Conservation (phyloP, 2,329 filamentous ascomycete genomes). For the Leptographium galeiforme region DNA sequence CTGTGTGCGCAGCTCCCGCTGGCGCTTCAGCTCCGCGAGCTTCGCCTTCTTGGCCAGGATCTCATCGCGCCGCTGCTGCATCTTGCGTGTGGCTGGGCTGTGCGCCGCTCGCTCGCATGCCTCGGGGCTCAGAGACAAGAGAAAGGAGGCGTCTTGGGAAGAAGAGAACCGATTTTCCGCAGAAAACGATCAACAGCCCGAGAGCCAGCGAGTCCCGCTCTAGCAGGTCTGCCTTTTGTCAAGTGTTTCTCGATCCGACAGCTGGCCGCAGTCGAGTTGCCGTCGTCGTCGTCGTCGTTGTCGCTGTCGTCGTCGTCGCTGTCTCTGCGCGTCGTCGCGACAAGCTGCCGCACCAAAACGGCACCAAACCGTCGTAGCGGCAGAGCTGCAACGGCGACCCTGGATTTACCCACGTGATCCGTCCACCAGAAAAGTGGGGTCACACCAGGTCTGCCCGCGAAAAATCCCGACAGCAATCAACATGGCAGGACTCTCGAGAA, state of each 20-base stretch:
- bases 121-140: no score
- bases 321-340: no score
- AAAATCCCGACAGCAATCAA: neutral
- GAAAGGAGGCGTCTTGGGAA: no score
- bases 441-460: neutral
- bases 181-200: no score
- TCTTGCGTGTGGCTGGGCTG: neutral
- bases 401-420: neutral
- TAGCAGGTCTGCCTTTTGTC: no score
- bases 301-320: neutral
- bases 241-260: no score
- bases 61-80: conserved; percentile 83
- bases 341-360: neutral
- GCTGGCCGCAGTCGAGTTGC: no score
- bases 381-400: no score
- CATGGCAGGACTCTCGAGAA: conserved; percentile 2
- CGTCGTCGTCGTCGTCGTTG: neutral
- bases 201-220: no score
- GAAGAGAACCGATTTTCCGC: no score
- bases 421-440: neutral
- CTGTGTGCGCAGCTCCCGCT: conserved; percentile 74
- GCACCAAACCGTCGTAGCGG: no score
- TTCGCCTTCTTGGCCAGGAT: conserved; percentile 94
- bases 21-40: conserved; percentile 88
- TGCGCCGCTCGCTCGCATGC: no score